phyloP scores from a whole-genome alignment of 2,329 filamentous ascomycete species.

The Raffaelea ambrosiae region DNA sequence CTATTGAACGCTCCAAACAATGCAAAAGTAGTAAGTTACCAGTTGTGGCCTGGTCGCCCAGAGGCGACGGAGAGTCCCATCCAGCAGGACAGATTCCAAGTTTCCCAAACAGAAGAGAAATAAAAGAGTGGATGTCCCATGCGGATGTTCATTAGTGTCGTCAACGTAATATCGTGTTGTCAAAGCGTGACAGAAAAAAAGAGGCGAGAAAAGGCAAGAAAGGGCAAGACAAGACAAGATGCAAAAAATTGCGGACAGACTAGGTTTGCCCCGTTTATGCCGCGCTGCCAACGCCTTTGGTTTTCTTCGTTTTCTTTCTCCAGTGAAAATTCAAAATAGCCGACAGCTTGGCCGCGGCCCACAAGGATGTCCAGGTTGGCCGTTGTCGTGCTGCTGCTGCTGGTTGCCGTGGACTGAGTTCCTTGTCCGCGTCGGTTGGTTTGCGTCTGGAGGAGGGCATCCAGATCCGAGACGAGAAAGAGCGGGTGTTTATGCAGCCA shows the following conservation, averaged over 20 bases:
- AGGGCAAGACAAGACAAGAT: not conserved
- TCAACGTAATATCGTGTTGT: too few species aligned
- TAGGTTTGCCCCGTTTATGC: not conserved
- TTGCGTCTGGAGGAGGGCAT: not conserved
- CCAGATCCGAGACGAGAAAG: too few species aligned
- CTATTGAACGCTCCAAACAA: too few species aligned
- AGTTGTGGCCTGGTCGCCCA: too few species aligned
- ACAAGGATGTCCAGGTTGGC: not conserved
- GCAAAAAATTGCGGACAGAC: too few species aligned
- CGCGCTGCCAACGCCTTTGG: not conserved
- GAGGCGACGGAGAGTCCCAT: too few species aligned
- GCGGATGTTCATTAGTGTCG: too few species aligned
- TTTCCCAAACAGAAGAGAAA: too few species aligned
- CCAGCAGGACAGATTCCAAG: conserved; percentile 2
- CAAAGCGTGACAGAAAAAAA: not conserved
- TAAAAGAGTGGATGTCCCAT: too few species aligned
- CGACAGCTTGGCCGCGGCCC: not conserved
- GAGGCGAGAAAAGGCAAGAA: not conserved
- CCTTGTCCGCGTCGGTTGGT: not conserved
- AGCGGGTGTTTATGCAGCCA: too few species aligned
- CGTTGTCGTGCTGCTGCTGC: not conserved
- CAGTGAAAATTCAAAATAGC: not conserved
- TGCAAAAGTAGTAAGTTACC: too few species aligned
- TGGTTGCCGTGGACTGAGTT: not conserved
- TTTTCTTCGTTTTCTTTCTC: not conserved